Conservation (phyloP, 2,329 filamentous ascomycete species). For the Exophiala xenobiotica region DNA sequence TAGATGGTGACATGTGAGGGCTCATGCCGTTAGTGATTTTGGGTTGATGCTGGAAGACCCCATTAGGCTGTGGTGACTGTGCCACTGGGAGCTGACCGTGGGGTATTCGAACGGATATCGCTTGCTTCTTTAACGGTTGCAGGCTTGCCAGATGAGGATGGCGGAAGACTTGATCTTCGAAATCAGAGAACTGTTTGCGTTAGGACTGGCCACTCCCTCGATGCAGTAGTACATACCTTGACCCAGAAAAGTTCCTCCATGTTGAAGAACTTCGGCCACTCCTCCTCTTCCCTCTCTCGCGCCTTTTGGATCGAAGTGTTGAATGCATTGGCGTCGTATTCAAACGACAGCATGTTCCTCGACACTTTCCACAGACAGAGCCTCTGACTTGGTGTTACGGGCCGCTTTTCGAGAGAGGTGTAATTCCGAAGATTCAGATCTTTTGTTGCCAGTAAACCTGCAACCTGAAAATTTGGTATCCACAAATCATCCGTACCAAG, state of each 20-base stretch:
- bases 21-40: slow-evolving; percentile 21
- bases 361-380: slow-evolving; percentile 50
- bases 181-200: slow-evolving; percentile 46
- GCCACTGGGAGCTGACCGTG: not conserved
- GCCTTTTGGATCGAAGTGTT: slow-evolving; percentile 41
- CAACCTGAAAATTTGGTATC: slow-evolving; percentile 51
- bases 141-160: slow-evolving; percentile 43
- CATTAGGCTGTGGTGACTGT: slow-evolving; percentile 15
- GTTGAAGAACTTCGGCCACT: slow-evolving; percentile 47
- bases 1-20: slow-evolving; percentile 11
- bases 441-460: slow-evolving; percentile 49
- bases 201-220: slow-evolving; percentile 14
- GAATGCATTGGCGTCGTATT: slow-evolving; percentile 39
- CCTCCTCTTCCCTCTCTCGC: slow-evolving; percentile 44
- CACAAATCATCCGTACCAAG: slow-evolving; percentile 46
- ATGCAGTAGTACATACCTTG: slow-evolving; percentile 38
- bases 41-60: slow-evolving; percentile 4
- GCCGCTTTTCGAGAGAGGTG: slow-evolving; percentile 42
- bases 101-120: slow-evolving; percentile 23
- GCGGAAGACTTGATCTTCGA: slow-evolving; percentile 50
- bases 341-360: slow-evolving; percentile 46
- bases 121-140: slow-evolving; percentile 16
- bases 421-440: slow-evolving; percentile 51
- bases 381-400: slow-evolving; percentile 44
- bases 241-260: slow-evolving; percentile 55